Evolutionary conservation across 257 asterid genomes (phyloP), one percentile per base, ranked within the genome.

Genomic region (Solanum ossicruentum): DNA sequence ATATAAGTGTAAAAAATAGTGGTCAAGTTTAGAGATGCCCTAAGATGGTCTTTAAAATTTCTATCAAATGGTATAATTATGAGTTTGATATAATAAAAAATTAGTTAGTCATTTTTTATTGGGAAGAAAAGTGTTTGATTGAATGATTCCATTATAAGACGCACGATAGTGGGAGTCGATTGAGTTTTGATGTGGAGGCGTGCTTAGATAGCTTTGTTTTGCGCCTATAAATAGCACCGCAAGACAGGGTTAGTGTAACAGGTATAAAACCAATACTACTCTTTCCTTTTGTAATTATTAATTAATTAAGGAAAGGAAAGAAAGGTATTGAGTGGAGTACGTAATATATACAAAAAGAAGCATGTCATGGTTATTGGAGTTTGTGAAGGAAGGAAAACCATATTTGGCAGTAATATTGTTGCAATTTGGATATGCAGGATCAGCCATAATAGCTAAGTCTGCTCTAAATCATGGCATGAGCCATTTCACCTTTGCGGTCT

Each of bases 351-450:
- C 4, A 49, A 51, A 18, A 61, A 13, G 41, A 12, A 82, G 28
- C 56, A 81, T 82, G 47, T 32, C 81, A 65, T 18, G 61, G 81
- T 52, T 49, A 63, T n/a, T 36, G 26, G 66, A 67, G 36, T 49
- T 90, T 5, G 41, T 90, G 11, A 84, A 87, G 56, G 87, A 61
- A 88, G 79, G 88, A 81, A 91, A 85, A 80, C 95, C 96, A 28
- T 93, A 93, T 63, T 81, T 93, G 8, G 93, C 89, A 12, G 93
- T 92, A 92, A 92, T 89, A 12, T 86, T 88, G 0, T 81, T 93
- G 75, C 97, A 93, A 55, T 93, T 93, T 81, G 97, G 97, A 0
- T 93, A 93, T 23, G 97, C 97, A 3, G 97, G 97, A 16, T 91
- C 93, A 93, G 93, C 93, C 77, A 92, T 93, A 47, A 93, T 92